Conservation (phyloP, 108 stramenopile genomes). For the Skeletonema marinoi region DNA sequence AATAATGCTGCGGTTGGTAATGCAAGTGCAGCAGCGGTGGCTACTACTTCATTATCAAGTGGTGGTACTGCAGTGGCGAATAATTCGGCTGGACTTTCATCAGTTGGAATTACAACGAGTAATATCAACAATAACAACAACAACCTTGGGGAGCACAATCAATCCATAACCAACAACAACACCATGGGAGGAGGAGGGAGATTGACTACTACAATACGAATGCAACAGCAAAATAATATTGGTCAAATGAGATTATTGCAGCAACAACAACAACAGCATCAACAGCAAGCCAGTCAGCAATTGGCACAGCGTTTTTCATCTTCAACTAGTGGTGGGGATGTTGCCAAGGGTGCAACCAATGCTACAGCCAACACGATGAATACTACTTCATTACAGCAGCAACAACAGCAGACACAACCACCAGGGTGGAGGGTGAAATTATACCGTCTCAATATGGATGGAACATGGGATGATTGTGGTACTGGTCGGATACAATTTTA, state of each 20-base stretch:
- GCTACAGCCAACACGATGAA: not conserved
- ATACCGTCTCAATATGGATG: slow-evolving; percentile 84
- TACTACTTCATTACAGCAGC: not conserved
- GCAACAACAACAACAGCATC: not conserved
- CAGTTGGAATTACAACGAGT: no score
- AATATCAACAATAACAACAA: no score
- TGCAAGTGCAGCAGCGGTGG: not conserved
- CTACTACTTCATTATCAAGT: not conserved
- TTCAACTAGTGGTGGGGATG: not conserved
- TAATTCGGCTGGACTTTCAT: no score
- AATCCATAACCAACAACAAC: no score
- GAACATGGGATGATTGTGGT: slow-evolving; percentile 91
- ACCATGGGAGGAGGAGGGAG: no score
- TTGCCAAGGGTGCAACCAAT: not conserved
- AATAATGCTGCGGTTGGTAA: no score
- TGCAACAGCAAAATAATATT: not conserved
- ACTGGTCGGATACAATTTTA: slow-evolving; percentile 84
- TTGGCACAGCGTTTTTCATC: not conserved
- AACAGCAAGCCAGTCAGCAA: not conserved
- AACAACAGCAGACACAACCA: slow-evolving; percentile 50
- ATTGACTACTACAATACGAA: not conserved
- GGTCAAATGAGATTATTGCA: not conserved
- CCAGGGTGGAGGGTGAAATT: slow-evolving; percentile 92
- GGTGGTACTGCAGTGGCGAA: not conserved
- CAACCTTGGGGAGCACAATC: no score